Evolutionary conservation across 257 asterid genomes (phyloP), one percentile per base, ranked within the genome.

Genomic region (Capsicum rhomboideum): DNA sequence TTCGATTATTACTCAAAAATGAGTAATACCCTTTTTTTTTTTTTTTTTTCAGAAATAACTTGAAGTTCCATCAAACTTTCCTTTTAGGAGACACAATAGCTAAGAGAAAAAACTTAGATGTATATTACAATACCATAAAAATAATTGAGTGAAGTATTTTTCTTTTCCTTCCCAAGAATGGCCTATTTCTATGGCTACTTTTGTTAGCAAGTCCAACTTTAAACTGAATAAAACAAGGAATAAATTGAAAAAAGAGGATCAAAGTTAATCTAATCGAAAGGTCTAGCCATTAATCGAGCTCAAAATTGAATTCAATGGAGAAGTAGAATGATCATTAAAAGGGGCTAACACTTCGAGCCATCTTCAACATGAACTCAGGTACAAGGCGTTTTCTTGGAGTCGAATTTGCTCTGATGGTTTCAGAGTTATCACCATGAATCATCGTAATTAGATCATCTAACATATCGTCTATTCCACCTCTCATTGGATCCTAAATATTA

Each of bases 391-490:
- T 93, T 83, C 94, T 93, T 64, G 93, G 92, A 69, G 92, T 92
- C 8, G 98, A 95, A 23, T 82, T 84, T 13, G 90, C 87, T 2
- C 90, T 93, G 78, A 91, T 82, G 75, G 97, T 97, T 88, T 94
- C 97, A 0, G 89, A 10, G 82, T 92, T 97, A 67, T 93, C 98
- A 21, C 92, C 89, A 90, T 93, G 97, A 84, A 96, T 90, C 86
- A 82, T 82, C 2, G 87, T 86, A 37, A 92, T 90, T 84, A 96
- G 74, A 89, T 96, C 98, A 87, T 93, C 95, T 68, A 93, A 90
- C 96, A 93, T 69, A 1, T 88, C 91, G 78, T 96, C 98, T 84
- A 59, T 89, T 10, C 99, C 98, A 8, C 99, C 99, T 90, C 99
- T 92, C 99, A 94, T 94, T 11, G 99, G 99, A 86, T 96, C 99